Evolutionary conservation across 2,329 filamentous ascomycete species (phyloP).

Genomic region (Fusarium zealandicum): DNA sequence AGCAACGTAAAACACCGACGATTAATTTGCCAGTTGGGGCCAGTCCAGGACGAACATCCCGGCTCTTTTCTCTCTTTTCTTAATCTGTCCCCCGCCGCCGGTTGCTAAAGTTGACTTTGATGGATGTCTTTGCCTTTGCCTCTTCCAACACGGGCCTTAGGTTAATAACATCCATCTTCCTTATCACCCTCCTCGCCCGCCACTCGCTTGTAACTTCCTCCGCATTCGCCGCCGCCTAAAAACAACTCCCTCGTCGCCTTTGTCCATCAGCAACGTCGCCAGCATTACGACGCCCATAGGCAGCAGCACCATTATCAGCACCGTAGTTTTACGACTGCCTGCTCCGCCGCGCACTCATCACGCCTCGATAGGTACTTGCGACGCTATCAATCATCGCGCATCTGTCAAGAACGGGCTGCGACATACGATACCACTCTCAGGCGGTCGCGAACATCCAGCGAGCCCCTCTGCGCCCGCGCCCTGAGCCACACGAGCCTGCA

Average conservation of each 20-base stretch:
- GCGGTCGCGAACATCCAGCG: conserved; percentile 9
- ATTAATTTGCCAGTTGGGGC: conserved; percentile 11
- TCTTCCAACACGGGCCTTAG: no score
- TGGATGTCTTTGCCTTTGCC: no score
- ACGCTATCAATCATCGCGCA: conserved; percentile 1
- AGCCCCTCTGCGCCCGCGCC: conserved; percentile 5
- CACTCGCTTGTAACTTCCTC: conserved; percentile 1
- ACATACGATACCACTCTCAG: conserved; percentile 4
- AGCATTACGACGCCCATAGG: conserved; percentile 25
- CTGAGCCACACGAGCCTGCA: conserved; percentile 22
- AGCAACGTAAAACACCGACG: conserved; percentile 13
- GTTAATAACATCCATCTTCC: not conserved
- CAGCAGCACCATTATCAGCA: conserved; percentile 29
- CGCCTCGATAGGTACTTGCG: conserved; percentile 1
- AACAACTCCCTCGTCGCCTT: conserved; percentile 3
- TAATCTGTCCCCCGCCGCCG: not conserved
- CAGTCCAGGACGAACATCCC: conserved; percentile 8
- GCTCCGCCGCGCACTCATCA: conserved; percentile 1
- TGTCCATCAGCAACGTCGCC: conserved; percentile 6
- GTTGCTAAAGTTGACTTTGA: not conserved
- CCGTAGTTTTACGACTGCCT: conserved; percentile 14
- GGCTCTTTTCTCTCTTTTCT: conserved; percentile 1
- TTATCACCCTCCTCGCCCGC: not conserved
- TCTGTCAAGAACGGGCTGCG: conserved; percentile 10
- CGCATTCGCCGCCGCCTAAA: conserved; percentile 6